Evolutionary conservation across 257 asterid genomes (phyloP).

Genomic region (Forsythia suspensa): DNA sequence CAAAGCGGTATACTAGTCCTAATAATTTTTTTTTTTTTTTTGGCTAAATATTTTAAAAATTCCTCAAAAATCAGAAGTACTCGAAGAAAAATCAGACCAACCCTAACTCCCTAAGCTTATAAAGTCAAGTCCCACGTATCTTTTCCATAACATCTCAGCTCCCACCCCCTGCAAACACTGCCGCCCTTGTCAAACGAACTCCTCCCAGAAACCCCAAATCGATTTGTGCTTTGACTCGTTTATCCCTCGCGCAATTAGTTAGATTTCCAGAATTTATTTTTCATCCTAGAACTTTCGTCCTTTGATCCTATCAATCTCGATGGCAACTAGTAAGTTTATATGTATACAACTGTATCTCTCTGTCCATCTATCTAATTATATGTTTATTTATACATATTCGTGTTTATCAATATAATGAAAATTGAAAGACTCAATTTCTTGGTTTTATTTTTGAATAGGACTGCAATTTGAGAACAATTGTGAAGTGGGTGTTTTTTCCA

Average conservation of each 20-base stretch:
- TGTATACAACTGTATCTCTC: no score
- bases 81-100: no score
- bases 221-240: neutral
- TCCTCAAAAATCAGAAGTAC: no score
- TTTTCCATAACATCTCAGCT: neutral
- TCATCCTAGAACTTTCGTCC: neutral
- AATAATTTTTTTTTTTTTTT: no score
- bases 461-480: constrained; percentile 85
- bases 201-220: neutral
- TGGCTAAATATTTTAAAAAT: no score
- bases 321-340: constrained; percentile 34
- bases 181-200: neutral
- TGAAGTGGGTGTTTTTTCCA: constrained; percentile 89
- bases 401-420: neutral
- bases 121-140: neutral
- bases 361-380: neutral
- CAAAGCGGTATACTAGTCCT: no score
- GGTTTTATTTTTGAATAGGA: constrained; percentile 41
- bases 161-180: neutral
- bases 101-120: no score
- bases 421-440: neutral
- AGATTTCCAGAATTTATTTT: neutral
- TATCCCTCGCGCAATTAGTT: neutral
- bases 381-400: neutral
- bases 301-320: neutral